Base-by-base conservation (phyloP, 78 protist genomes). In the Mastigamoeba balamuthi region DNA sequence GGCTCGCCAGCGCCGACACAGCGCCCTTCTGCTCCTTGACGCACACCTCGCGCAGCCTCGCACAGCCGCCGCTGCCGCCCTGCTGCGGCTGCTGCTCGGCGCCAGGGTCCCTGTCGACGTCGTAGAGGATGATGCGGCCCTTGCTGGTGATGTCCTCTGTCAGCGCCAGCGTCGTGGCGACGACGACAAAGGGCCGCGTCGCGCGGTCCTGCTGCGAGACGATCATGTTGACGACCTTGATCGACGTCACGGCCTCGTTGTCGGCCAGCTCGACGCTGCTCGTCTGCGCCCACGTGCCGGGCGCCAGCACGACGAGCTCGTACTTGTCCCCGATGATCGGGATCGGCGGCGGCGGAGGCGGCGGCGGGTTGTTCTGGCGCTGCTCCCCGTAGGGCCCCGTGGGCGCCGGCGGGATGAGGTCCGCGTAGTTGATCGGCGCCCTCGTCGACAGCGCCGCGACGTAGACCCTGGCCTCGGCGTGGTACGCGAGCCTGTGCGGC, bases 11-110 rank as follows among this genome's bases (percentile, higher is more conserved):
- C 17, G 76, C 69, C 17, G 76, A 40, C 23, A 72, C 75, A 64
- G 75, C 44, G 10, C 75, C 75, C 69, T 72, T 72, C 75, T 40
- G 27, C 17, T 72, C 75, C 23, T 72, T 72, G 23, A 17, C 17
- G 23, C 37, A 37, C 27, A 72, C 37, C 17, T 27, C 33, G 17
- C 23, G 10, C 75, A 72, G 48, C n/a, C n/a, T n/a, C n/a, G n/a
- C n/a, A n/a, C n/a, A n/a, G n/a, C n/a, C n/a, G n/a, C n/a, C n/a
- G n/a, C n/a, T n/a, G n/a, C n/a, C n/a, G n/a, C n/a, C n/a, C n/a
- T n/a, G n/a, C n/a, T n/a, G n/a, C n/a, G n/a, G n/a, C n/a, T n/a
- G n/a, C n/a, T n/a, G n/a, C n/a, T n/a, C n/a, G n/a, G n/a, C n/a
- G n/a, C n/a, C n/a, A n/a, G n/a, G n/a, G n/a, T n/a, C n/a, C n/a